Evolutionary conservation across 2,329 filamentous ascomycete genomes (phyloP), one percentile per base, ranked within the genome.

Genomic region (Pseudocercospora fijiensis): DNA sequence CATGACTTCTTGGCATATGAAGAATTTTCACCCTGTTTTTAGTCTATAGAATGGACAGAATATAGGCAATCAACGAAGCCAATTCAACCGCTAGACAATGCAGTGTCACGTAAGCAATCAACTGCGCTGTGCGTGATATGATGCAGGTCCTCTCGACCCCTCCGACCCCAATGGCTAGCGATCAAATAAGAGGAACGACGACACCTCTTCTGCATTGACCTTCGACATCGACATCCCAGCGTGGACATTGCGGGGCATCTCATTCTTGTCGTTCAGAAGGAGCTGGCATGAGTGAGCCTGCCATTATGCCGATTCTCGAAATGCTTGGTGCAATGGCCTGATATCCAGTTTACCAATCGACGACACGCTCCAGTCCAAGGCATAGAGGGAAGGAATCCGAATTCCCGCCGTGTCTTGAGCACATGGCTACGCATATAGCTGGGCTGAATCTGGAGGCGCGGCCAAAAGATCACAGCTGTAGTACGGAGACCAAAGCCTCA

Each of bases 131-230:
- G n/a, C n/a, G n/a, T n/a, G n/a, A n/a, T n/a, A n/a, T n/a, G 55
- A 43, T 43, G 55, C 55, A 57, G 55, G 55, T 41, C 43, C 49
- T 53, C 16, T 13, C 4, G 55, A 45, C 55, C 47, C 16, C 52
- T 20, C 58, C 52, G 43, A 62, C 60, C 60, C 58, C 52, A 62
- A 62, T 62, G 60, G 60, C 26, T 51, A 41, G 55, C 45, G 45
- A 49, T 45, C 55, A 55, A 62, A 62, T 58, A 62, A 62, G 60
- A 62, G 53, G 60, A 20, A 53, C 53, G 53, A 45, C 43, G 60
- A 62, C 51, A 33, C 52, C 60, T 30, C 60, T 37, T 57, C 47
- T 47, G 43, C 53, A 58, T n/a, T n/a, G n/a, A n/a, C n/a, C 60
- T 37, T 57, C 47, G 33, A 28, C 53, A 58, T 62, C 56, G n/a